Conservation (phyloP, 768 basidiomycete species). For the Mrakia gelida region DNA sequence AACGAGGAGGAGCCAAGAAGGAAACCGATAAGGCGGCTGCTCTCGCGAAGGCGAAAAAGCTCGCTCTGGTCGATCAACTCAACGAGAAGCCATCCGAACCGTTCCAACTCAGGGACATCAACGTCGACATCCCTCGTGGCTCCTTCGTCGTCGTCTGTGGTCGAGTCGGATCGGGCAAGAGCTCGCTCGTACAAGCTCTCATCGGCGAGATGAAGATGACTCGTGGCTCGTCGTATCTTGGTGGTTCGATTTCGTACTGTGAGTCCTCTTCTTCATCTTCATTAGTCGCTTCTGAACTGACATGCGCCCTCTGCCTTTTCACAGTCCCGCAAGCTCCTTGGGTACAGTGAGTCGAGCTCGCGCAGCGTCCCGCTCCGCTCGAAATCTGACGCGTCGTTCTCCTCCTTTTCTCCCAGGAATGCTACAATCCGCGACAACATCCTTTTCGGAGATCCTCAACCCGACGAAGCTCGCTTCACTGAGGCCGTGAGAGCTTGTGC, state of each 20-base stretch:
- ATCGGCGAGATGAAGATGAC: constrained; percentile 41
- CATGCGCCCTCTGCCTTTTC: neutral
- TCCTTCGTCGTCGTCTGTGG: constrained; percentile 42
- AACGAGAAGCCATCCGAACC: too few relatives aligned
- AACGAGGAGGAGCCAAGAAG: constrained; percentile 23
- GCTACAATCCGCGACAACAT: constrained; percentile 52
- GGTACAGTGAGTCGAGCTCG: constrained; percentile 36
- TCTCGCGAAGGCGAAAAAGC: constrained; percentile 34
- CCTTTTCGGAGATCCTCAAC: constrained; percentile 36
- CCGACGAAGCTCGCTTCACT: constrained; percentile 34
- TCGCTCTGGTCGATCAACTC: too few relatives aligned
- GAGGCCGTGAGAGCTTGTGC: constrained; percentile 39
- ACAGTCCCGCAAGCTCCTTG: constrained; percentile 43
- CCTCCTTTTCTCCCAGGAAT: constrained; percentile 30
- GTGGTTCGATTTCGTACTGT: constrained; percentile 9
- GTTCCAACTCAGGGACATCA: constrained; percentile 53
- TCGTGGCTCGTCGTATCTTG: constrained; percentile 31
- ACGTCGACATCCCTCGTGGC: constrained; percentile 36
- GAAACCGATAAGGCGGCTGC: constrained; percentile 21
- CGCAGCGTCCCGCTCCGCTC: neutral
- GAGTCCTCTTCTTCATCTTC: constrained; percentile 16
- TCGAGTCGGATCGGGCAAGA: constrained; percentile 42
- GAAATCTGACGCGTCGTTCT: too few relatives aligned
- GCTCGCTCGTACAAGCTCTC: constrained; percentile 38
- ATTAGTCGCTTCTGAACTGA: neutral